phyloP scores from a whole-genome alignment of 306 rosid species.

The Gastrolobium villosum region DNA sequence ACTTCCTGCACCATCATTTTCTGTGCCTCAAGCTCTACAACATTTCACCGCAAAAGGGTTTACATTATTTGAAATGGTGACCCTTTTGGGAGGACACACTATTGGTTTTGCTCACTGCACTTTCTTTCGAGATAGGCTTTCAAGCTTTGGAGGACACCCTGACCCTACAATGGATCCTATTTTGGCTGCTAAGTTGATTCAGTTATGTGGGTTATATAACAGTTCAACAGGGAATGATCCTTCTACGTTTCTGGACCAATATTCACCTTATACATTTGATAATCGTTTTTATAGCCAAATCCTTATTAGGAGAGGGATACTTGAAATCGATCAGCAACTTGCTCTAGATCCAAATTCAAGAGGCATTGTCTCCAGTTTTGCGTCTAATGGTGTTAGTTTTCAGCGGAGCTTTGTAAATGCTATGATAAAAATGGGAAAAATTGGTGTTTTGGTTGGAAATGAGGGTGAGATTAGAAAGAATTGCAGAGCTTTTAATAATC shows the following conservation, averaged over 20 bases:
- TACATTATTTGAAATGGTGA: constrained; percentile 61
- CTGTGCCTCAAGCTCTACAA: constrained; percentile 44
- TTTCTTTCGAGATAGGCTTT: constrained; percentile 50
- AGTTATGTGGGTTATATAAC: neutral
- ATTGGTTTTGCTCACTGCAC: constrained; percentile 67
- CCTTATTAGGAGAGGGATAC: constrained; percentile 49
- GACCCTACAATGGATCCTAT: constrained; percentile 64
- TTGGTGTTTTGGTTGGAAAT: constrained; percentile 52
- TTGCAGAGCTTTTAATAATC: constrained; percentile 59
- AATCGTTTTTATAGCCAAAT: constrained; percentile 54
- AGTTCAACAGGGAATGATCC: constrained; percentile 8
- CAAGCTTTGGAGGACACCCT: neutral
- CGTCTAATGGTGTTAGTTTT: constrained; percentile 37
- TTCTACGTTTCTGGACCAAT: constrained; percentile 55
- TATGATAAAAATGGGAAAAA: constrained; percentile 56
- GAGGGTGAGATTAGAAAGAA: constrained; percentile 62
- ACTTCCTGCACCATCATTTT: constrained; percentile 56
- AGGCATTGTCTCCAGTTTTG: constrained; percentile 49
- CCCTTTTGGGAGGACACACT: constrained; percentile 71
- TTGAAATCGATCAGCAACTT: constrained; percentile 63
- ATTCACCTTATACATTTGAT: constrained; percentile 52
- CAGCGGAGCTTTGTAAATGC: constrained; percentile 53
- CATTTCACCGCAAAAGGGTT: constrained; percentile 50
- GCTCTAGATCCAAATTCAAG: constrained; percentile 46
- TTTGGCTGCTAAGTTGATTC: constrained; percentile 43